Evolutionary conservation across 2,329 filamentous ascomycete species (phyloP).

Genomic region (Meredithiella fracta): DNA sequence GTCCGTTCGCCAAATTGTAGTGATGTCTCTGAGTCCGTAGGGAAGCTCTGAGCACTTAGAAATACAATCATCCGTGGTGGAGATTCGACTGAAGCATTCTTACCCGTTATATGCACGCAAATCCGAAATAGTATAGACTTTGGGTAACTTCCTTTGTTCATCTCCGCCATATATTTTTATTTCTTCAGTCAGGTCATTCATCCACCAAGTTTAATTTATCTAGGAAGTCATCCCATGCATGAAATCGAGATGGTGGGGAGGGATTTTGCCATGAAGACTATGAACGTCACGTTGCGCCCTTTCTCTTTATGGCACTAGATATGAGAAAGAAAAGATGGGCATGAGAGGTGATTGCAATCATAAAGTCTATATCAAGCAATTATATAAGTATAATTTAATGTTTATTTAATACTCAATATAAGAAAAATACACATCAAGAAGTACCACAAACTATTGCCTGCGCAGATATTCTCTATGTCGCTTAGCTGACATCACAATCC

Average conservation of each 20-base stretch:
- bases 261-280: neutral
- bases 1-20: too few species aligned
- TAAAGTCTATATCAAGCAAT: too few species aligned
- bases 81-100: neutral
- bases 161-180: neutral
- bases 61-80: neutral
- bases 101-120: neutral
- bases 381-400: too few species aligned
- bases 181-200: neutral
- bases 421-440: too few species aligned
- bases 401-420: too few species aligned
- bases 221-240: neutral
- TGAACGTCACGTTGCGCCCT: neutral
- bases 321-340: neutral
- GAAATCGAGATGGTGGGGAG: neutral
- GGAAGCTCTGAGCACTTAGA: neutral
- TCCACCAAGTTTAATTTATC: neutral
- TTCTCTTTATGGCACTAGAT: neutral
- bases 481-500: too few species aligned
- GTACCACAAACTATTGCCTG: too few species aligned
- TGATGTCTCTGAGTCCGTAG: neutral
- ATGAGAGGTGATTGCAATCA: neutral
- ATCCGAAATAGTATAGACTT: too few species aligned
- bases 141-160: neutral
- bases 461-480: too few species aligned